Conservation (phyloP, 1,139 yeast genomes). For the Scheffersomyces parashehatae region DNA sequence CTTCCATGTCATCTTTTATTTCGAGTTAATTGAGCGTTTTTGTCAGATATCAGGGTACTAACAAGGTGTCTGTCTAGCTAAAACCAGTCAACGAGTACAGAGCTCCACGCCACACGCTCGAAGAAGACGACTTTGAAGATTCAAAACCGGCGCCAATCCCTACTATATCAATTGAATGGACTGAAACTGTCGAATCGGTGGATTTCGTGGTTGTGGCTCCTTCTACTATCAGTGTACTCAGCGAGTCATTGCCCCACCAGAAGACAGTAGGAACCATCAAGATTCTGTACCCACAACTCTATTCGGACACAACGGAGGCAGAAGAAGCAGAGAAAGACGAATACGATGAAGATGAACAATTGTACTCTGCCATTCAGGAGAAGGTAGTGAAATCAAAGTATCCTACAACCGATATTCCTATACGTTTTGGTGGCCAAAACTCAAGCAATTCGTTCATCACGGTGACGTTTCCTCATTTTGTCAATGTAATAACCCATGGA, state of each 20-base stretch:
- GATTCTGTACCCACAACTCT: conserved; percentile 23
- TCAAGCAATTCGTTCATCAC: conserved; percentile 6
- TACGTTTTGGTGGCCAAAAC: conserved; percentile 13
- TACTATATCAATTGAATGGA: conserved; percentile 7
- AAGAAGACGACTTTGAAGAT: conserved; percentile 37
- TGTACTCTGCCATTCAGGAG: conserved; percentile 38
- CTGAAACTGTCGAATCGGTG: conserved; percentile 1
- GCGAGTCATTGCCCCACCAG: conserved; percentile 19
- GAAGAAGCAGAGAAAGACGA: conserved; percentile 28
- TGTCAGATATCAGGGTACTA: too few relatives aligned
- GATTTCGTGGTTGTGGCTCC: conserved; percentile 30
- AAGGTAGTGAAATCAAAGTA: conserved; percentile 23
- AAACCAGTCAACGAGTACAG: conserved; percentile 58
- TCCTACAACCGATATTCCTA: conserved; percentile 25
- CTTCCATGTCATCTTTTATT: too few relatives aligned
- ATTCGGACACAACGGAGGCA: conserved; percentile 3
- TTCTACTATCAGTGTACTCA: conserved; percentile 24
- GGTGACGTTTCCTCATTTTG: conserved; percentile 35
- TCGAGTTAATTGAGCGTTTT: too few relatives aligned
- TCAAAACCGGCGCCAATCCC: conserved; percentile 18
- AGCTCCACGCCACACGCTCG: conserved; percentile 55
- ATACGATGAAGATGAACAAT: conserved; percentile 58
- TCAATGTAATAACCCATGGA: conserved; percentile 32
- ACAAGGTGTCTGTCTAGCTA: conserved; percentile 27
- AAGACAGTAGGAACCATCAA: conserved; percentile 21